phyloP scores from a whole-genome alignment of 164 flowering plant species.

The Aristolochia contorta region DNA sequence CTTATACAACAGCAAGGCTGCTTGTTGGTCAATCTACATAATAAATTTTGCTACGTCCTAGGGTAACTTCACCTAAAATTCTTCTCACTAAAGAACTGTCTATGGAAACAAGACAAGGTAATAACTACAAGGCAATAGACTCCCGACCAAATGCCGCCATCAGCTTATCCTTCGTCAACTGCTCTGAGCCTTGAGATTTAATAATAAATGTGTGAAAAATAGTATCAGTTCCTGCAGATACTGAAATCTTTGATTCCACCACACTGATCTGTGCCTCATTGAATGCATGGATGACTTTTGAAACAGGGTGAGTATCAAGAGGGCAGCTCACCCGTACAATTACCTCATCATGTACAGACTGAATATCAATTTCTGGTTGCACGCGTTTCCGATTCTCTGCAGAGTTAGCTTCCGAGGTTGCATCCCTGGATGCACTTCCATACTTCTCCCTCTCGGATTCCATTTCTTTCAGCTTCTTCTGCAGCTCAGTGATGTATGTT shows the following conservation, averaged over 20 bases:
- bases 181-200: conserved; percentile 58
- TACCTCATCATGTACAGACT: conserved; percentile 46
- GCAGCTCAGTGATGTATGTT: conserved; percentile 41
- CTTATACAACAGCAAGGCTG: not conserved
- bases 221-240: conserved; percentile 35
- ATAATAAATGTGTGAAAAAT: conserved; percentile 76
- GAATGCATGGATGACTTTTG: conserved; percentile 61
- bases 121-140: not conserved
- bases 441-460: conserved; percentile 42
- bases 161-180: conserved; percentile 70
- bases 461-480: conserved; percentile 34
- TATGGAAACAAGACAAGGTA: not conserved
- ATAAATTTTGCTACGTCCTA: not conserved
- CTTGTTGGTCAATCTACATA: conserved; percentile 6
- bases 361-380: conserved; percentile 46
- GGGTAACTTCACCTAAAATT: not conserved
- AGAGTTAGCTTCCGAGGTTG: conserved; percentile 18
- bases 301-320: conserved; percentile 61
- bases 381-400: conserved; percentile 13
- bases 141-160: conserved; percentile 43
- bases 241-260: conserved; percentile 48
- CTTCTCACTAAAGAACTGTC: not conserved
- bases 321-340: conserved; percentile 64
- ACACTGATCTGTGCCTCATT: conserved; percentile 52
- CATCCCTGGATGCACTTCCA: conserved; percentile 30